A percentile compares a stretch with the other conserved stretches of the same genome.
Evolutionary conservation across 2,329 filamentous ascomycete genomes (phyloP).

Genomic region (Stromatinia cepivora): DNA sequence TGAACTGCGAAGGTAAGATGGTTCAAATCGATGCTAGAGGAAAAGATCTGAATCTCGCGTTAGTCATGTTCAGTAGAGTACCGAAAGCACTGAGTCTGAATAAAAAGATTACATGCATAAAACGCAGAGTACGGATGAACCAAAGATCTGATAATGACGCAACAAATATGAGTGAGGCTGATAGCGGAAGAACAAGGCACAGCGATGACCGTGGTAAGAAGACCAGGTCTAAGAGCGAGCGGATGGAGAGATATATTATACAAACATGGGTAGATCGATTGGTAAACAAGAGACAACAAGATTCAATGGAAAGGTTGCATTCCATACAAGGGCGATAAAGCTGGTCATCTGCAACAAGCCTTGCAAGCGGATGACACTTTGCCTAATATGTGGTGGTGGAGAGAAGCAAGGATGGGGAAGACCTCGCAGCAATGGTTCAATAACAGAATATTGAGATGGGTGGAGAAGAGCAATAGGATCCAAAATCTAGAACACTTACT

Average conservation of each 20-base stretch:
- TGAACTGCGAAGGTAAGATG: background rate
- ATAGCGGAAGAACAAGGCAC: conserved; percentile 19
- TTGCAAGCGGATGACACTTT: conserved; percentile 35
- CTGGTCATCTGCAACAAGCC: conserved; percentile 38
- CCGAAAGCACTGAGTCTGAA: conserved; percentile 2
- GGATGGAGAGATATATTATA: conserved; percentile 39
- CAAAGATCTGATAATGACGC: conserved; percentile 15
- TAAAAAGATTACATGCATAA: conserved; percentile 16
- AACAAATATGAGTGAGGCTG: conserved; percentile 16
- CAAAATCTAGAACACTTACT: conserved; percentile 32
- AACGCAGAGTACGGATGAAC: conserved; percentile 10
- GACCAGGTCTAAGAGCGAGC: conserved; percentile 35
- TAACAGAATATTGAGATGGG: conserved; percentile 25
- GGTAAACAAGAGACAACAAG: conserved; percentile 35
- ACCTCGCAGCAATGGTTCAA: conserved; percentile 24
- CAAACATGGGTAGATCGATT: conserved; percentile 39
- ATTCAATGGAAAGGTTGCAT: conserved; percentile 35
- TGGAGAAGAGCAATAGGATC: conserved; percentile 25
- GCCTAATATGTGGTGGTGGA: conserved; percentile 31
- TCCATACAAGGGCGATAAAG: conserved; percentile 31
- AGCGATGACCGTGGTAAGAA: conserved; percentile 31
- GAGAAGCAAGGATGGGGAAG: conserved; percentile 32
- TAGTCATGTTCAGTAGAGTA: background rate
- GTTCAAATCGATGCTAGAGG: background rate
- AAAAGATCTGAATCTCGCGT: conserved; percentile 6